Base-by-base conservation (phyloP, 306 rosid species). In the Senna siamea region DNA sequence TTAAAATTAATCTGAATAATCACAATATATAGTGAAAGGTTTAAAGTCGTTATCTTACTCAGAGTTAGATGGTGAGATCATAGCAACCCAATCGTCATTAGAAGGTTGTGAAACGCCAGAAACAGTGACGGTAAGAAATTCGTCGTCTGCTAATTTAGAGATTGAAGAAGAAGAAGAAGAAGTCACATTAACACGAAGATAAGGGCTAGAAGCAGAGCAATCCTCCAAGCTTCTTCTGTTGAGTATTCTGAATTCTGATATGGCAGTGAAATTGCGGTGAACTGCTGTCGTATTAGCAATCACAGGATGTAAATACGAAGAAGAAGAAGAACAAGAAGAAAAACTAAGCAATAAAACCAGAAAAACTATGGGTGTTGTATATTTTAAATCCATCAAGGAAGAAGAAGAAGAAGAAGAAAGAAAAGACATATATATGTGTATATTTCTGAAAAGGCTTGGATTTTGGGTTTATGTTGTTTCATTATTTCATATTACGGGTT, bases 1-100 rank as follows among this genome's bases (percentile, higher is more conserved):
- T 62, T 15, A 69, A 22, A 18, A 52, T n/a, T n/a, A n/a, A n/a
- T 30, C 9, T 14, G 6, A 15, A 47, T 15, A 14, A 32, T 32
- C 12, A 7, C 5, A 40, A 40, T 57, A 28, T 57, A 13, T 28
- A 28, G 30, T 59, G 22, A 7, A 19, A 8, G 2, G 43, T 20
- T 20, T n/a, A 12, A 44, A 41, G 13, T 1, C 3, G 30, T 26
- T 0, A 18, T 18, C 87, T 72, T 91, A 93, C 98, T 86, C 70
- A 0, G 98, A 78, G 74, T 38, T 51, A 11, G 96, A 82, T 47
- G 97, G 98, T 9, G 98, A 87, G 40, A 93, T 85, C 94, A 93
- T 93, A 52, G 91, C 98, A 1, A 93, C 79, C 98, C 98, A 93
- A 61, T 89, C 87, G 8, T 6, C 14, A 0, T 20, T 9, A 0